Conservation (phyloP, 2,329 filamentous ascomycete species). For the Byssothecium circinans region DNA sequence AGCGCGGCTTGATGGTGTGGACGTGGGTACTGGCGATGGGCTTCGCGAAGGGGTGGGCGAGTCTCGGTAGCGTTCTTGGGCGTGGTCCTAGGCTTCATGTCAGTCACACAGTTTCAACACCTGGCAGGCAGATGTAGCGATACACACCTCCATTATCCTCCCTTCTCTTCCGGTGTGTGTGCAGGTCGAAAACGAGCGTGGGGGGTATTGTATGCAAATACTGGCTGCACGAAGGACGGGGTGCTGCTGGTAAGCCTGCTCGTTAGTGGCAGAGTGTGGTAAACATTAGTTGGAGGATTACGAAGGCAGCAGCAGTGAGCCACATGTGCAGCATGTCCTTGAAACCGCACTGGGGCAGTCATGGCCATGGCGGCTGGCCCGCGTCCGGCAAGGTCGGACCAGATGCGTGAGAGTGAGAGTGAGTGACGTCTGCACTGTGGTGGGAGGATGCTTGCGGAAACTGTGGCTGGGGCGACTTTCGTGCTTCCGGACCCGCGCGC, state of each 20-base stretch:
- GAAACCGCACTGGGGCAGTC: background rate
- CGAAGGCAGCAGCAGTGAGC: background rate
- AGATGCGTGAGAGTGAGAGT: background rate
- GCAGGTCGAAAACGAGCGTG: too few relatives aligned
- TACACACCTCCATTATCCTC: slow-evolving; percentile 8
- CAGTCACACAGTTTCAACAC: background rate
- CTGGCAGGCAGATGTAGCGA: background rate
- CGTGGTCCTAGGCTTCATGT: slow-evolving; percentile 6
- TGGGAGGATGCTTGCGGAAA: background rate
- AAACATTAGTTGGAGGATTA: background rate
- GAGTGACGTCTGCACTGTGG: background rate
- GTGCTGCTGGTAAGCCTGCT: too few relatives aligned
- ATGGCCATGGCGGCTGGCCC: background rate
- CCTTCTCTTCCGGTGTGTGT: background rate
- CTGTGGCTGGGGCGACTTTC: background rate
- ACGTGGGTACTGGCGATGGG: slow-evolving; percentile 13
- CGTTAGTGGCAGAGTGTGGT: background rate
- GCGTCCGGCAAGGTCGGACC: background rate
- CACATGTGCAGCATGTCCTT: too few relatives aligned
- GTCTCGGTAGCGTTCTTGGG: slow-evolving; percentile 16
- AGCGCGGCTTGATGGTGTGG: slow-evolving; percentile 2
- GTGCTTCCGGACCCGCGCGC: too few relatives aligned
- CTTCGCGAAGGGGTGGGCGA: slow-evolving; percentile 15
- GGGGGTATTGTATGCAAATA: too few relatives aligned
- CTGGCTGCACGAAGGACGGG: too few relatives aligned